These are phyloP conservation scores for Rhodamnia rubescens DNA, from an alignment of 345 rosid genomes.

Conservation along the genomic window DNA sequence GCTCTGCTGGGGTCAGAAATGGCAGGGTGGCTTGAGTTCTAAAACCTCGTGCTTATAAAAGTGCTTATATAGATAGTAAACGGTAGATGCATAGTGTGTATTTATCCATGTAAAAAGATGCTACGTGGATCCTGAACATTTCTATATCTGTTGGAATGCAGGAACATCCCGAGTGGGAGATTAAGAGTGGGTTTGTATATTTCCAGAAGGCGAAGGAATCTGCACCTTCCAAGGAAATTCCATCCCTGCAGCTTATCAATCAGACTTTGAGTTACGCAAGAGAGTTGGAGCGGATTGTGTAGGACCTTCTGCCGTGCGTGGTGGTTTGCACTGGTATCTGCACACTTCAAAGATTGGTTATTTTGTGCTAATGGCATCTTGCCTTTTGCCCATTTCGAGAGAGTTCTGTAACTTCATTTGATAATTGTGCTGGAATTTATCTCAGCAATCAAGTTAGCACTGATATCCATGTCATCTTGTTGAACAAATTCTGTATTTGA, in stretches of 20 bases:
- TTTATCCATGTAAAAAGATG: neutral
- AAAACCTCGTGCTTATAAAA: neutral
- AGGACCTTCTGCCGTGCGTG: neutral
- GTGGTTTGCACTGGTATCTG: neutral
- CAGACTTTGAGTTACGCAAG: conserved; percentile 96
- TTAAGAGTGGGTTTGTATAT: conserved; percentile 51
- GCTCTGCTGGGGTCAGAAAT: neutral
- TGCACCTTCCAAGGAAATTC: conserved; percentile 92
- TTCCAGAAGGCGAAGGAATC: conserved; percentile 93
- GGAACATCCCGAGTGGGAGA: conserved; percentile 98
- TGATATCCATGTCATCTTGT: neutral
- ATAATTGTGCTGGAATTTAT: neutral
- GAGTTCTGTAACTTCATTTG: neutral
- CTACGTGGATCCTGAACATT: neutral
- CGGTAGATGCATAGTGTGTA: neutral
- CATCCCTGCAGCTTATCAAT: conserved; percentile 92
- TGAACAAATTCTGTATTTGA: neutral
- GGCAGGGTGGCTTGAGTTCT: neutral
- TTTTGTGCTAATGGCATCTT: neutral
- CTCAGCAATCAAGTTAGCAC: neutral
- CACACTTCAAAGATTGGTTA: neutral
- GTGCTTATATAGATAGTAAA: neutral
- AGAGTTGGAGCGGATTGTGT: conserved; percentile 97
- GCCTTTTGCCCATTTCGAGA: neutral
- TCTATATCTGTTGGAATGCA: conserved; percentile 8